Conservation (phyloP, 2,329 filamentous ascomycete genomes). For the Cladorrhinum sp. region DNA sequence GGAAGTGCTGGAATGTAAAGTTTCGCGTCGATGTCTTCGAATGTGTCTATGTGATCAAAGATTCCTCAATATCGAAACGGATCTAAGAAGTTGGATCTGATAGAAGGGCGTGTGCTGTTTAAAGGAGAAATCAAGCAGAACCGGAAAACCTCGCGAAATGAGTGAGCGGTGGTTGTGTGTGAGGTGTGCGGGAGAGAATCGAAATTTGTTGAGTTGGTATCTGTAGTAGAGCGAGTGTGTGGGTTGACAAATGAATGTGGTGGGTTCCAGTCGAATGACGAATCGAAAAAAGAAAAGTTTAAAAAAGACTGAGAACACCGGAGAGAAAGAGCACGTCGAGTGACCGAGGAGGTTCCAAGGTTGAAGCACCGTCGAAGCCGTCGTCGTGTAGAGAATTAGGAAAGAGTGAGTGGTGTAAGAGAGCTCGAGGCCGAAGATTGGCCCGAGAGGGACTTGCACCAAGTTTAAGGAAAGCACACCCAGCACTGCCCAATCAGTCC, state of each 20-base stretch:
- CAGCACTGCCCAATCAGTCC: conserved; percentile 16
- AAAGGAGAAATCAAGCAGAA: background rate
- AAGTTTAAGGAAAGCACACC: conserved; percentile 16
- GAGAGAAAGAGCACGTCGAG: conserved; percentile 5
- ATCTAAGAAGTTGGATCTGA: background rate
- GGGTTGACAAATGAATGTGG: conserved; percentile 10
- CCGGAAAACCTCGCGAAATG: conserved; percentile 10
- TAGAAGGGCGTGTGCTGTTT: background rate
- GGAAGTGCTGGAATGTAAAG: conserved; percentile 1
- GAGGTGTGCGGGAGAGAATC: background rate
- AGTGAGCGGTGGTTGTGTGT: conserved; percentile 8
- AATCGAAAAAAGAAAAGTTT: background rate
- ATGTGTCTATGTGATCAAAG: background rate
- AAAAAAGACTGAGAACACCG: conserved; percentile 5
- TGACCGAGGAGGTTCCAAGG: background rate
- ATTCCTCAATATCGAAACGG: background rate
- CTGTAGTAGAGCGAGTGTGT: background rate
- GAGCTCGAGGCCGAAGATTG: background rate
- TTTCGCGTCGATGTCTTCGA: background rate
- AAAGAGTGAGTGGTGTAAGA: conserved; percentile 1
- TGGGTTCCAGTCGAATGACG: conserved; percentile 10
- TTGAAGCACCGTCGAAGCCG: background rate
- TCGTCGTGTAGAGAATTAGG: conserved; percentile 13
- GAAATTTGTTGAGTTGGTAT: background rate
- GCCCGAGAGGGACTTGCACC: conserved; percentile 7